These are phyloP conservation scores for Neospora caninum DNA, from an alignment of 169 alveolate species.

Conservation along the genomic window DNA sequence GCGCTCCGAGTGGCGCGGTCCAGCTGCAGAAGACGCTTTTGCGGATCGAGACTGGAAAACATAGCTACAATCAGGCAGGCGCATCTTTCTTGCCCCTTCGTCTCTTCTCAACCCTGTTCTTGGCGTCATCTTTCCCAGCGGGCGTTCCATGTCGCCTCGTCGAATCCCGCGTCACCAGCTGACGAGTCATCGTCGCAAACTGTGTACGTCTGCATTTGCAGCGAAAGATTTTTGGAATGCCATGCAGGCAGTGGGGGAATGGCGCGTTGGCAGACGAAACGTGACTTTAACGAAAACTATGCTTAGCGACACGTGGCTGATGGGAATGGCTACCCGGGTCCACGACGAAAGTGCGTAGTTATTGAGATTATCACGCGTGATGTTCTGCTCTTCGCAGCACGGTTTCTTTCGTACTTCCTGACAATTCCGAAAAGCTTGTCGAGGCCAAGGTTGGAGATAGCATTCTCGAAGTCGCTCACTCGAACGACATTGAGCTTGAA, in stretches of 20 bases:
- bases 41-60: background rate
- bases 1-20: background rate
- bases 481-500: conserved; percentile 80
- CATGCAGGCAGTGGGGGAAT: too few relatives aligned
- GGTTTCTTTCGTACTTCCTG: conserved; percentile 26
- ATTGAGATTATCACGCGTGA: too few relatives aligned
- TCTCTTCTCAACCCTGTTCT: background rate
- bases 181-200: background rate
- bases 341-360: too few relatives aligned
- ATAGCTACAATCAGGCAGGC: background rate
- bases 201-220: background rate
- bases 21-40: background rate
- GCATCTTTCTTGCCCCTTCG: background rate
- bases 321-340: too few relatives aligned
- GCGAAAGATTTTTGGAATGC: too few relatives aligned
- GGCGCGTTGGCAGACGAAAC: too few relatives aligned
- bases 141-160: background rate
- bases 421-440: conserved; percentile 38
- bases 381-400: conserved; percentile 28
- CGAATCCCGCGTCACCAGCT: background rate
- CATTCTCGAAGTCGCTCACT: conserved; percentile 86
- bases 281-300: too few relatives aligned
- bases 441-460: conserved; percentile 62
- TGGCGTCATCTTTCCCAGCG: background rate
- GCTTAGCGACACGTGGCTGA: too few relatives aligned